Conservation (phyloP, 2,329 filamentous ascomycete genomes). For the Tolypocladium tundrense region DNA sequence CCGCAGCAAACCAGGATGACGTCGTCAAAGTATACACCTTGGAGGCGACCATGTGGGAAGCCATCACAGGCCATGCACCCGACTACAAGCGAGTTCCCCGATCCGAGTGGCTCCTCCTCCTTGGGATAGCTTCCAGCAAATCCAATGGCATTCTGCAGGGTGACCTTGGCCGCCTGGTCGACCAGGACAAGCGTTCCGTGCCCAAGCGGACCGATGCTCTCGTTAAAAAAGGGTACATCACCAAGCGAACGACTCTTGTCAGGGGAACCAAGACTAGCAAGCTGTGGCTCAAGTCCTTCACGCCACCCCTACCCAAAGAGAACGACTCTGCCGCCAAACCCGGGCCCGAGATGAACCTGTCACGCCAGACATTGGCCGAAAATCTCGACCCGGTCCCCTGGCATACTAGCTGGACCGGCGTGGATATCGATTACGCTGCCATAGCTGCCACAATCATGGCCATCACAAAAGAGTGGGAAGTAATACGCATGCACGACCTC, state of each 20-base stretch:
- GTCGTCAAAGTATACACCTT: constrained; percentile 32
- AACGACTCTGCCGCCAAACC: constrained; percentile 12
- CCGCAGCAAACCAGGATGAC: background rate
- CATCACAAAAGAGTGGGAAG: constrained; percentile 45
- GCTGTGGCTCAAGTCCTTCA: constrained; percentile 48
- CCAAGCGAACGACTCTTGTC: constrained; percentile 48
- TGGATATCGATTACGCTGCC: constrained; percentile 47
- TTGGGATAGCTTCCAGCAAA: constrained; percentile 45
- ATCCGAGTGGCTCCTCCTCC: constrained; percentile 48
- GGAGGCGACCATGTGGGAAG: constrained; percentile 48
- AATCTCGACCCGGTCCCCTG: constrained; percentile 46
- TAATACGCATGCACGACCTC: constrained; percentile 48
- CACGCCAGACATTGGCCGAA: constrained; percentile 26
- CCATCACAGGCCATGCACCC: constrained; percentile 46
- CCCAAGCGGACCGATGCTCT: constrained; percentile 51
- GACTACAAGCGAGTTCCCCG: constrained; percentile 48
- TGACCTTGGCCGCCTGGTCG: constrained; percentile 45
- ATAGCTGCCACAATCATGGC: constrained; percentile 48
- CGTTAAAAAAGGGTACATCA: constrained; percentile 50
- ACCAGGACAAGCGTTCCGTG: constrained; percentile 54
- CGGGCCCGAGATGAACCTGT: constrained; percentile 26
- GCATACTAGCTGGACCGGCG: constrained; percentile 44
- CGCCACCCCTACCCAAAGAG: constrained; percentile 32
- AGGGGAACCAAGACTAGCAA: constrained; percentile 52
- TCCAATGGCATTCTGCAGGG: constrained; percentile 49